Percentiles rank a stretch among this genome's conserved stretches.
Evolutionary conservation across 192 early-diverging fungal species (phyloP).

Genomic region (Neocallimastix lanati): DNA sequence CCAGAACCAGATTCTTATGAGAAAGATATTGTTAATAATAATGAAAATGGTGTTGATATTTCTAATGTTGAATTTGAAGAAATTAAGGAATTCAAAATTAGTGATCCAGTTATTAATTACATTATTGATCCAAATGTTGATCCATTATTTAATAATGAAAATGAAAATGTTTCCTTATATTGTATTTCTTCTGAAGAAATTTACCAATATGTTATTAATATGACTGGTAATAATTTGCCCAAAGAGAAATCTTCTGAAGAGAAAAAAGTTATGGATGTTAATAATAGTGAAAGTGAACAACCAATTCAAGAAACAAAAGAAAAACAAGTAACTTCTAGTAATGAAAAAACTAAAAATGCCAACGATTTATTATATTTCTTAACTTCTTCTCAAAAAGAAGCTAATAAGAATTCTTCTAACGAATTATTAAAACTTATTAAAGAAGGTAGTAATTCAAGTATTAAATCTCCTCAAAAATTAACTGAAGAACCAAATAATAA

Average conservation of each 20-base stretch:
- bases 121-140: background rate
- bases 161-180: background rate
- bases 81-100: background rate
- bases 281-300: background rate
- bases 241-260: background rate
- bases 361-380: background rate
- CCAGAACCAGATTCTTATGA: background rate
- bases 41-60: background rate
- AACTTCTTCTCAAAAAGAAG: background rate
- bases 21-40: background rate
- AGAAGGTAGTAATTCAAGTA: background rate
- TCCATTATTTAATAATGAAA: background rate
- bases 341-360: background rate
- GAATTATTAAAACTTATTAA: background rate
- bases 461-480: background rate
- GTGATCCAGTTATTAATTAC: background rate
- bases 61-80: background rate
- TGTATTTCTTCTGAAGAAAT: background rate
- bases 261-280: background rate
- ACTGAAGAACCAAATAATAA: background rate
- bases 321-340: background rate
- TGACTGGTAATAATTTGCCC: background rate
- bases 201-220: background rate
- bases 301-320: background rate
- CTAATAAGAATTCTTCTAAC: background rate